These are phyloP conservation scores for Collybiopsis luxurians DNA, from an alignment of 768 basidiomycete species.

Conservation along the genomic window DNA sequence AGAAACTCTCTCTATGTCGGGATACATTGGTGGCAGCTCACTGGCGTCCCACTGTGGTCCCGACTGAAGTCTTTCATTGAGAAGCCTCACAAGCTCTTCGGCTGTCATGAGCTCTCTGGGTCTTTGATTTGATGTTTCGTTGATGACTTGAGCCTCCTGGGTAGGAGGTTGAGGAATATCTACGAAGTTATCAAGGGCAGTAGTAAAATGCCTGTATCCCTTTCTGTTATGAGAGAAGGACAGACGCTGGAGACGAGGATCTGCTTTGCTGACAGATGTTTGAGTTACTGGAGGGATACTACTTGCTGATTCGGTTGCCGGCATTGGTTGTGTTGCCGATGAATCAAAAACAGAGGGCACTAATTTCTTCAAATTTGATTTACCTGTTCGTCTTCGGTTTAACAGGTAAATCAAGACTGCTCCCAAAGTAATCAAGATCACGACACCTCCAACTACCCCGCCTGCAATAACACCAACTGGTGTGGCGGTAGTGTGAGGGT, in stretches of 20 bases:
- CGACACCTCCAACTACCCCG: background rate
- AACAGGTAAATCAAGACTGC: background rate
- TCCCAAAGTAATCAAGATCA: background rate
- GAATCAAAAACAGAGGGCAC: too few species aligned
- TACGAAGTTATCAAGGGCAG: too few species aligned
- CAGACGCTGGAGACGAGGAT: too few species aligned
- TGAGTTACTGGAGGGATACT: too few species aligned
- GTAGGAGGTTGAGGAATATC: too few species aligned
- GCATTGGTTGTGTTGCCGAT: too few species aligned
- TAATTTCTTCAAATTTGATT: background rate
- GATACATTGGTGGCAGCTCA: constrained; percentile 2
- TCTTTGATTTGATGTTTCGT: background rate
- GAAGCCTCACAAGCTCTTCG: background rate
- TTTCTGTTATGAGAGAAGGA: too few species aligned
- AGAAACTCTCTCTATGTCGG: background rate
- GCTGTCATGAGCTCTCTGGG: background rate
- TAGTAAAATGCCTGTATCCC: too few species aligned
- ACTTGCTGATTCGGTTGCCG: too few species aligned
- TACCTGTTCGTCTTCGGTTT: background rate
- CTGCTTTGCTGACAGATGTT: too few species aligned
- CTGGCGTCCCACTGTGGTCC: background rate
- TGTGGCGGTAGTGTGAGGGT: background rate
- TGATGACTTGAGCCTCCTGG: too few species aligned
- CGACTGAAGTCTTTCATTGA: constrained; percentile 2
- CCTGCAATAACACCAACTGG: background rate